Base-by-base conservation (phyloP, 306 rosid genomes). In the Vigna unguiculata region DNA sequence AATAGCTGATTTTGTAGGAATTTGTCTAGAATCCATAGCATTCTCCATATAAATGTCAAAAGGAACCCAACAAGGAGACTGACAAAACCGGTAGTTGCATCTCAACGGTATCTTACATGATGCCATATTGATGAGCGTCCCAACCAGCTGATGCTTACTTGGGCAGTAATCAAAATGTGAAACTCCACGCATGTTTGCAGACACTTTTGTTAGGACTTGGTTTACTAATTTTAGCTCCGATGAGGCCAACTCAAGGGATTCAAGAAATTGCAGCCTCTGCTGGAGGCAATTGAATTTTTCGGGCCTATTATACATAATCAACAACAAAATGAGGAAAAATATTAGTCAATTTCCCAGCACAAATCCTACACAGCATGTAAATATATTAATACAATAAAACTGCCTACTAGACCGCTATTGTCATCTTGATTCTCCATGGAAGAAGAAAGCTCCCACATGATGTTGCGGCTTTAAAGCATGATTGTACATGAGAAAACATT, bases 31-130 rank as follows among this genome's bases (percentile, higher is more conserved):
- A 80, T 89, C 93, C 92, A 91, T 87, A 81, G 87, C 86, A 76
- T 87, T 88, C 87, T 91, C 94, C 92, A 91, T 85, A 74, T 80
- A 89, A 72, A 86, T 73, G 84, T 91, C 97, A n/a, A 89, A 81
- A 80, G 88, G 78, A 74, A 88, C 77, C 97, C 97, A 91, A 61
- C 90, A 89, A 78, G 84, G 64, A 80, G 92, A 81, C 45, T 53
- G 84, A 77, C 83, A 79, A 83, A 64, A 81, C 82, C 78, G 72
- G 34, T 77, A 83, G 74, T 76, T 81, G 83, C 68, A 64, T 74
- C 72, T 81, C 74, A 77, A 61, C 38, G 21, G 41, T 53, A 90
- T 66, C 80, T 83, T 86, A 66, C 68, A 61, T 40, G 88, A 78
- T 38, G 84, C 85, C 76, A 58, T 73, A 75, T 81, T 82, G 71